Evolutionary conservation across 345 rosid species (phyloP).

Genomic region (Triadica sebifera): DNA sequence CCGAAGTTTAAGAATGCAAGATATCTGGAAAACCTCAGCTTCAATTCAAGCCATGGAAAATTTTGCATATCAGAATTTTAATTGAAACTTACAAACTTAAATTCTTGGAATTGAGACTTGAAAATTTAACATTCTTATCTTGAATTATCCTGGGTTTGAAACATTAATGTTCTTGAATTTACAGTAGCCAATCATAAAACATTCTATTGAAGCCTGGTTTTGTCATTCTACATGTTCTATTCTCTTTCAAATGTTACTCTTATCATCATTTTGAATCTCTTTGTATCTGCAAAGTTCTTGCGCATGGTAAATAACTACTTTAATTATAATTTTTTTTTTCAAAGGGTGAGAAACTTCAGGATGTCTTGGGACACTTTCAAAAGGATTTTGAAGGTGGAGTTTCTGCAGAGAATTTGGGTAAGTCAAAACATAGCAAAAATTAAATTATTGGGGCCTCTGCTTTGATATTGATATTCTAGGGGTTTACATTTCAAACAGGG

Average conservation of each 20-base stretch:
- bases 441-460: slow-evolving; percentile 28
- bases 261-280: neutral
- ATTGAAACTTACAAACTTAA: neutral
- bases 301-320: neutral
- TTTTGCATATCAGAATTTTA: slow-evolving; percentile 11
- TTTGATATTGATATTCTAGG: slow-evolving; percentile 27
- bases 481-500: slow-evolving; percentile 52
- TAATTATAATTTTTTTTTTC: slow-evolving; percentile 13
- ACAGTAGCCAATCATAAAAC: neutral
- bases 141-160: neutral
- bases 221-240: neutral
- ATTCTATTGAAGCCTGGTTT: neutral
- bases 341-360: slow-evolving; percentile 88
- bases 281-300: neutral
- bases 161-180: slow-evolving; percentile 13
- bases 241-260: neutral
- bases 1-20: neutral
- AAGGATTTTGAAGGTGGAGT: slow-evolving; percentile 98
- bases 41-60: neutral
- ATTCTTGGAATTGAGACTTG: neutral
- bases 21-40: neutral
- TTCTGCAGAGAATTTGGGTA: slow-evolving; percentile 94
- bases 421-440: slow-evolving; percentile 37
- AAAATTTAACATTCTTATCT: neutral
- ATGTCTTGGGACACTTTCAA: slow-evolving; percentile 89